Percentiles rank a stretch among this genome's conserved stretches.
These are phyloP conservation scores for Amoeboradix gromovi DNA, from an alignment of 371 early-diverging fungal genomes.

Conservation along the genomic window DNA sequence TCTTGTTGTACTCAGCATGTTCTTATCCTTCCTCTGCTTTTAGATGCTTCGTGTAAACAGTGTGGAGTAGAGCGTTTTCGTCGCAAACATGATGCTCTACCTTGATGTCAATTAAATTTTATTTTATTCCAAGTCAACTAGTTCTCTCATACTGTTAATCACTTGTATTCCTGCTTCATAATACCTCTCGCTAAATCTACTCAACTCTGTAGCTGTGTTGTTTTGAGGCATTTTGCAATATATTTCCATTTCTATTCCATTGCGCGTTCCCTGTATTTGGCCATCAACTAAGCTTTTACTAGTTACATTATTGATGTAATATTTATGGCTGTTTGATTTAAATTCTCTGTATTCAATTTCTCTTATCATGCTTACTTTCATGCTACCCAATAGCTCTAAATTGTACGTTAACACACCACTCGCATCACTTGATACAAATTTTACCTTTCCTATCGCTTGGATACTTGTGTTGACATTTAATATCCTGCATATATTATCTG, in stretches of 20 bases:
- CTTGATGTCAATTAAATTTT: no score
- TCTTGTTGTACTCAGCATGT: no score
- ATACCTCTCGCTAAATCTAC: neutral
- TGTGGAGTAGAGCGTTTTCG: no score
- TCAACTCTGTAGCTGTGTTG: neutral
- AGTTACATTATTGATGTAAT: neutral
- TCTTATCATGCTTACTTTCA: neutral
- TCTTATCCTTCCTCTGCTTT: no score
- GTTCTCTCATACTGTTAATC: neutral
- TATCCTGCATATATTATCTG: neutral
- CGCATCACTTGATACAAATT: neutral
- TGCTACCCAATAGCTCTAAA: neutral
- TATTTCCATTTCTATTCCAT: neutral
- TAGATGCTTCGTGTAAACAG: no score
- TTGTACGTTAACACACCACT: neutral
- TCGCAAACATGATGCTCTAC: no score
- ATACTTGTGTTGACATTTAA: neutral
- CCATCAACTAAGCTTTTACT: neutral
- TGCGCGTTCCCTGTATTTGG: neutral
- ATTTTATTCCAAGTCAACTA: no score
- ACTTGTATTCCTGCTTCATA: neutral
- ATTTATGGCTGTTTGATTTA: neutral
- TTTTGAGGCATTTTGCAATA: neutral
- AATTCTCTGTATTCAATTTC: neutral
- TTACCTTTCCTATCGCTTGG: neutral